Evolutionary conservation across 2,329 filamentous ascomycete species (phyloP).

Genomic region (Botryosphaeria dothidea): DNA sequence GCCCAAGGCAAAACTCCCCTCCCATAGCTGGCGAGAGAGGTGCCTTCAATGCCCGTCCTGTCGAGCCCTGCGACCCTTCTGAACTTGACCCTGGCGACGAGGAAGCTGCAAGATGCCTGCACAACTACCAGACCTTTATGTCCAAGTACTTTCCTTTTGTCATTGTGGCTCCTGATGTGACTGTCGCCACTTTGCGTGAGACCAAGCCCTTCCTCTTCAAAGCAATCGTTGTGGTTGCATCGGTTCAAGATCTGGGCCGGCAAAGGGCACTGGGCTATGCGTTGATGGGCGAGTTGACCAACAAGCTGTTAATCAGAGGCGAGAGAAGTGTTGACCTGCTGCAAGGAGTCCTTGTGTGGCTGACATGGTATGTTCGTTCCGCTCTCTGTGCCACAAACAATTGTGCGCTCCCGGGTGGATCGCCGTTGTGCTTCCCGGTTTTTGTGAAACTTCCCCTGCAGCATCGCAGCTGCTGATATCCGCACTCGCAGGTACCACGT

Average conservation of each 20-base stretch:
- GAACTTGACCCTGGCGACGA: conserved; percentile 7
- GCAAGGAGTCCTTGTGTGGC: conserved; percentile 17
- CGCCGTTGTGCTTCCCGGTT: background rate
- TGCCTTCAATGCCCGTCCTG: conserved; percentile 8
- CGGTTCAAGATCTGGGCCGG: conserved; percentile 6
- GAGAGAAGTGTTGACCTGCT: conserved; percentile 13
- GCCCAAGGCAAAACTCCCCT: background rate
- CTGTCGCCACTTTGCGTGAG: background rate
- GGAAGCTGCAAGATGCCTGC: conserved; percentile 1
- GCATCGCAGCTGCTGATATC: conserved; percentile 12
- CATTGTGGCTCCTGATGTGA: conserved; percentile 7
- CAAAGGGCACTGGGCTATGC: conserved; percentile 9
- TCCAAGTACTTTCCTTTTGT: conserved; percentile 18
- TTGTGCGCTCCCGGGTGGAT: background rate
- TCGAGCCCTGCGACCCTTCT: background rate
- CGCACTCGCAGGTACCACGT: conserved; percentile 39
- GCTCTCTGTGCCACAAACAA: background rate
- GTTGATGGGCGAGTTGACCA: conserved; percentile 6
- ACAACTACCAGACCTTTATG: conserved; percentile 16
- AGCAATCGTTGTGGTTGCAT: conserved; percentile 9
- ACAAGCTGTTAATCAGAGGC: background rate
- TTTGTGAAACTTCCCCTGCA: conserved; percentile 9
- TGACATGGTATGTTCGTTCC: conserved; percentile 12
- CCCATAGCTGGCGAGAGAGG: conserved; percentile 5
- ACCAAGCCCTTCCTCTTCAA: conserved; percentile 18